These are phyloP conservation scores for Petrea volubilis DNA, from an alignment of 257 asterid genomes.

Conservation along the genomic window DNA sequence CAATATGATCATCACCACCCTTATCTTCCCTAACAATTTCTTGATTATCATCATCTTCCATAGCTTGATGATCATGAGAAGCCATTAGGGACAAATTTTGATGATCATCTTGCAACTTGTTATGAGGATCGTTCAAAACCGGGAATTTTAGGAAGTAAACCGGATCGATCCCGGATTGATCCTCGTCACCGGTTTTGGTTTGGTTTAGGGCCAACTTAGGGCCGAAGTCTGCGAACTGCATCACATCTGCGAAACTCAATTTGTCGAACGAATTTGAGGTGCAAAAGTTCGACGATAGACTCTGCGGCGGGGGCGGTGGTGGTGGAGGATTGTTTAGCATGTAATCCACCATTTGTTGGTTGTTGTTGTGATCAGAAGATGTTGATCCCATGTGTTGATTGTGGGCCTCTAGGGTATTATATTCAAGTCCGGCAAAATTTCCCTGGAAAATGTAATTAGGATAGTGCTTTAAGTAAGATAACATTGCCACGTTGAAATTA, in stretches of 20 bases:
- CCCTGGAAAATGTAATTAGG: slow-evolving; percentile 44
- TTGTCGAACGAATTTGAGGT: slow-evolving; percentile 64
- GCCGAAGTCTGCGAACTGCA: slow-evolving; percentile 91
- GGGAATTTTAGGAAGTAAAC: slow-evolving; percentile 79
- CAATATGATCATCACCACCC: slow-evolving; percentile 16
- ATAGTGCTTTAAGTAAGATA: slow-evolving; percentile 41
- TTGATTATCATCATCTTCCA: slow-evolving; percentile 5
- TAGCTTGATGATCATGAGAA: slow-evolving; percentile 24
- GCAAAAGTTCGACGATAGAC: slow-evolving; percentile 34
- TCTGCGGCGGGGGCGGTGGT: slow-evolving; percentile 30
- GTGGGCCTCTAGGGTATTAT: slow-evolving; percentile 32
- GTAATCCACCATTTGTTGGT: slow-evolving; percentile 59
- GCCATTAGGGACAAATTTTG: slow-evolving; percentile 28
- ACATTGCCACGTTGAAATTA: slow-evolving; percentile 34
- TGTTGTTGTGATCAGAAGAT: slow-evolving; percentile 33
- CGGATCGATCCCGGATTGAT: slow-evolving; percentile 63
- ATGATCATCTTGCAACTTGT: slow-evolving; percentile 40
- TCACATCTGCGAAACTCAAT: slow-evolving; percentile 83
- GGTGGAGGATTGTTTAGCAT: slow-evolving; percentile 48
- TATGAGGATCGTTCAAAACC: slow-evolving; percentile 54
- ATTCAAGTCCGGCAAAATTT: slow-evolving; percentile 39
- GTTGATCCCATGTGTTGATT: slow-evolving; percentile 40
- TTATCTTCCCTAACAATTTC: slow-evolving; percentile 23
- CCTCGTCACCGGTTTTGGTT: slow-evolving; percentile 44
- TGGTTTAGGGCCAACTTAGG: slow-evolving; percentile 65